These are phyloP conservation scores for Cenchrus fungigraminus DNA, from an alignment of 176 grass and related monocot species.

Conservation along the genomic window DNA sequence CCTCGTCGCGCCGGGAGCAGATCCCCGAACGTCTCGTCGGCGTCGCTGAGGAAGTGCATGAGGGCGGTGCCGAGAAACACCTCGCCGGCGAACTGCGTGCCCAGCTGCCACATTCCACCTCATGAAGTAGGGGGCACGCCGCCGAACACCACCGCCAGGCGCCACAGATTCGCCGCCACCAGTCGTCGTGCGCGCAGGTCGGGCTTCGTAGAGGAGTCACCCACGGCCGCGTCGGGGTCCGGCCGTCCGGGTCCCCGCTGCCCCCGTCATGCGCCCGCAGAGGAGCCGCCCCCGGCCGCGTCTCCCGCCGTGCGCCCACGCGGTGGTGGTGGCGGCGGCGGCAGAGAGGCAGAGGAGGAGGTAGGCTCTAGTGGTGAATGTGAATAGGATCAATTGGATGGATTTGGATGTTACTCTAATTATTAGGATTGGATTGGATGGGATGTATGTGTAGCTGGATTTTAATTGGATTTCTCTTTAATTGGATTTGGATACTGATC, in stretches of 20 bases:
- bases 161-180: slow-evolving; percentile 78
- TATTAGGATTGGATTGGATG: too few species aligned
- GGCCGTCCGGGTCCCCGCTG: background rate
- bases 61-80: slow-evolving; percentile 91
- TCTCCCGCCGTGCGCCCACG: too few species aligned
- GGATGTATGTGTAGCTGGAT: too few species aligned
- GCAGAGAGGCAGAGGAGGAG: slow-evolving; percentile 28
- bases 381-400: too few species aligned
- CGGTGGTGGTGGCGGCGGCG: slow-evolving; percentile 11
- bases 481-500: too few species aligned
- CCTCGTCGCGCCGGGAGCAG: slow-evolving; percentile 44
- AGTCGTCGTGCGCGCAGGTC: slow-evolving; percentile 73
- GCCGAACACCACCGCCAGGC: slow-evolving; percentile 64
- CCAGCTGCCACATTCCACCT: slow-evolving; percentile 86
- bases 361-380: background rate
- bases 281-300: too few species aligned
- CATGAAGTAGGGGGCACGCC: slow-evolving; percentile 87
- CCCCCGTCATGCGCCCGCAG: slow-evolving; percentile 37
- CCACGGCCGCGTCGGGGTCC: background rate
- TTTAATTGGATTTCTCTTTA: too few species aligned
- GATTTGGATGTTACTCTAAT: too few species aligned
- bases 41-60: slow-evolving; percentile 95
- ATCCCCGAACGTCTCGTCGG: slow-evolving; percentile 75
- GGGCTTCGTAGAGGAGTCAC: background rate
- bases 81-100: slow-evolving; percentile 87